Conservation (phyloP, 345 rosid genomes). For the Noccaea caerulescens region DNA sequence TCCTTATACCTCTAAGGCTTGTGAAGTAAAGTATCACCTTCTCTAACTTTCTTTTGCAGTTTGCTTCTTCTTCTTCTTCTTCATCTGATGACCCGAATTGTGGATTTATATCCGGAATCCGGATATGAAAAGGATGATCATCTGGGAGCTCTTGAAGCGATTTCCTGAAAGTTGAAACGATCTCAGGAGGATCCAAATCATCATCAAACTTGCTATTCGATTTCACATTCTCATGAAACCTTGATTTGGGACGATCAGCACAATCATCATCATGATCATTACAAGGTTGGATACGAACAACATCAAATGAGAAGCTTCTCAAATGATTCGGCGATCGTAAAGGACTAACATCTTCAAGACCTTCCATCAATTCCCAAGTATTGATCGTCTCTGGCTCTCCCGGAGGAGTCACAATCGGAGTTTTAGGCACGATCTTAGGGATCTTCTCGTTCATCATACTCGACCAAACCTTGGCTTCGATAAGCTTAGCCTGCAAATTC, state of each 20-base stretch:
- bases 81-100: slow-evolving; percentile 19
- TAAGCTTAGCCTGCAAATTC: slow-evolving; percentile 45
- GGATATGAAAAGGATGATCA: slow-evolving; percentile 57
- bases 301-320: slow-evolving; percentile 80
- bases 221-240: slow-evolving; percentile 42
- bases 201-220: slow-evolving; percentile 11
- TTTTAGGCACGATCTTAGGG: slow-evolving; percentile 61
- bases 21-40: slow-evolving; percentile 73
- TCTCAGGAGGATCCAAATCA: slow-evolving; percentile 66
- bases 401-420: slow-evolving; percentile 77
- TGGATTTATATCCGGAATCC: slow-evolving; percentile 39
- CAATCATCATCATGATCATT: slow-evolving; percentile 18
- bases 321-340: slow-evolving; percentile 49
- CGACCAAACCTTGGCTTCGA: slow-evolving; percentile 87
- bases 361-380: slow-evolving; percentile 92
- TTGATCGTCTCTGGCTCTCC: slow-evolving; percentile 96
- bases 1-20: slow-evolving; percentile 78
- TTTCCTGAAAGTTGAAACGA: slow-evolving; percentile 60
- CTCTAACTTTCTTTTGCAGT: slow-evolving; percentile 20
- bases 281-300: slow-evolving; percentile 39
- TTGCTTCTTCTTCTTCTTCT: slow-evolving; percentile 4
- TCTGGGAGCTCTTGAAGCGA: slow-evolving; percentile 60
- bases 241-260: slow-evolving; percentile 49
- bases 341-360: slow-evolving; percentile 67
- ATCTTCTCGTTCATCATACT: slow-evolving; percentile 75